Percentiles rank a stretch among this genome's conserved stretches.
Evolutionary conservation across 345 rosid species (phyloP).

Genomic region (Ceriops tagal): DNA sequence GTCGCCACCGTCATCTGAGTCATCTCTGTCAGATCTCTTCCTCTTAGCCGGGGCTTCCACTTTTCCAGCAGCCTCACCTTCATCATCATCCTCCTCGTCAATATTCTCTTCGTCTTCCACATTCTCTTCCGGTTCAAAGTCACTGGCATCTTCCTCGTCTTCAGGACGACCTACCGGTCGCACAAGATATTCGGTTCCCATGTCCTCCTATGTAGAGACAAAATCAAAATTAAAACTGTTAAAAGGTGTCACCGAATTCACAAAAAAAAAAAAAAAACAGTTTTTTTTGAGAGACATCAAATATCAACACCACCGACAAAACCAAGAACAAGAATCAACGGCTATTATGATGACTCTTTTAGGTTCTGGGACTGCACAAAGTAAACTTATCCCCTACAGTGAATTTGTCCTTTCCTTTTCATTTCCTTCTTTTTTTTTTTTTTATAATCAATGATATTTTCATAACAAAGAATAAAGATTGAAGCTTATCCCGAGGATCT

Average conservation of each 20-base stretch:
- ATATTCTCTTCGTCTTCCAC: constrained; percentile 48
- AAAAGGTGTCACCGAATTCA: not conserved
- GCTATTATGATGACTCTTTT: too few relatives aligned
- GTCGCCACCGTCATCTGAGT: constrained; percentile 44
- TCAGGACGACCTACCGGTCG: constrained; percentile 75
- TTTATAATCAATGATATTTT: too few relatives aligned
- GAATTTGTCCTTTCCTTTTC: too few relatives aligned
- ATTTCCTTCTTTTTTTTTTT: too few relatives aligned
- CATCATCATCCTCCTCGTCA: constrained; percentile 19
- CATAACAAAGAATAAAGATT: too few relatives aligned
- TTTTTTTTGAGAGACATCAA: not conserved
- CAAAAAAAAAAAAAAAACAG: not conserved
- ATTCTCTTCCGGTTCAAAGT: constrained; percentile 66
- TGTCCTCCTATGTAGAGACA: constrained; percentile 43
- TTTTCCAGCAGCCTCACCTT: constrained; percentile 37
- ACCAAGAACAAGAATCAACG: too few relatives aligned
- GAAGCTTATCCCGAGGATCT: too few relatives aligned
- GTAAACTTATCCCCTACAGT: too few relatives aligned
- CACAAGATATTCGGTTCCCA: constrained; percentile 81
- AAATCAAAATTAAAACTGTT: not conserved
- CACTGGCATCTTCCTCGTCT: constrained; percentile 90
- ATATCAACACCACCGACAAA: not conserved
- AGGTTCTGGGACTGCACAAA: too few relatives aligned
- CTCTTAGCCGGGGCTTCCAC: constrained; percentile 65
- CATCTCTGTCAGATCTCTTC: constrained; percentile 55